A percentile compares a stretch with the other conserved stretches of the same genome.
These are phyloP conservation scores for Penicillium sp. DNA, from an alignment of 2,329 filamentous ascomycete species.

Conservation along the genomic window DNA sequence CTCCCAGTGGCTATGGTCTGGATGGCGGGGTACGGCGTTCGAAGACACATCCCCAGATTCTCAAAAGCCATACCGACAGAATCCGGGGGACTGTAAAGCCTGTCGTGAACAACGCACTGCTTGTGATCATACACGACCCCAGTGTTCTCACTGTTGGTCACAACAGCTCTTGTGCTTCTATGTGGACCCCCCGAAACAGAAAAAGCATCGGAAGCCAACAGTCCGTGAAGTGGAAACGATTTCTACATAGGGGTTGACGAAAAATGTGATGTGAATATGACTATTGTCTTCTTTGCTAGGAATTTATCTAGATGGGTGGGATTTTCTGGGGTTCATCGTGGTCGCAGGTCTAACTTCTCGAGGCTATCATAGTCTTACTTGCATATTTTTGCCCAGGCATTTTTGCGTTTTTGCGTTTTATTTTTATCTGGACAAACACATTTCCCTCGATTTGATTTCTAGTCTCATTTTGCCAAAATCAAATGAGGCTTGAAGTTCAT, in stretches of 20 bases:
- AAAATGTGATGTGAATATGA: background rate
- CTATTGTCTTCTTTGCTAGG: background rate
- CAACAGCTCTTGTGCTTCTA: constrained; percentile 37
- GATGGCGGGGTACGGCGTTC: constrained; percentile 16
- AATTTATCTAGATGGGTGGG: background rate
- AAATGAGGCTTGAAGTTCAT: background rate
- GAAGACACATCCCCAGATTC: constrained; percentile 4
- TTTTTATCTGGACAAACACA: background rate
- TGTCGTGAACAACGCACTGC: constrained; percentile 29
- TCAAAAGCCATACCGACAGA: constrained; percentile 8
- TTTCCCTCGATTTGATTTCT: background rate
- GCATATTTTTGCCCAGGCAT: background rate
- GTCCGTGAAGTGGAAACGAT: background rate
- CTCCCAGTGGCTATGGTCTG: constrained; percentile 24
- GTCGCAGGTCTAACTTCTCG: background rate
- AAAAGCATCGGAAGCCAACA: constrained; percentile 14
- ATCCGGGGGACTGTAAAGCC: constrained; percentile 22
- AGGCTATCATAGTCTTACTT: background rate
- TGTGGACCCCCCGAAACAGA: constrained; percentile 26
- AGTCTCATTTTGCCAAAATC: background rate
- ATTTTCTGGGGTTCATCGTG: background rate
- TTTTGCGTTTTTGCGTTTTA: background rate
- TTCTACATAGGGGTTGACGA: background rate
- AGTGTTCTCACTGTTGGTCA: constrained; percentile 32
- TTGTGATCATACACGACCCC: constrained; percentile 31